Evolutionary conservation across 805 yeast genomes (phyloP), one percentile per base, ranked within the genome.

Genomic region (Jamesozyma piceae): DNA sequence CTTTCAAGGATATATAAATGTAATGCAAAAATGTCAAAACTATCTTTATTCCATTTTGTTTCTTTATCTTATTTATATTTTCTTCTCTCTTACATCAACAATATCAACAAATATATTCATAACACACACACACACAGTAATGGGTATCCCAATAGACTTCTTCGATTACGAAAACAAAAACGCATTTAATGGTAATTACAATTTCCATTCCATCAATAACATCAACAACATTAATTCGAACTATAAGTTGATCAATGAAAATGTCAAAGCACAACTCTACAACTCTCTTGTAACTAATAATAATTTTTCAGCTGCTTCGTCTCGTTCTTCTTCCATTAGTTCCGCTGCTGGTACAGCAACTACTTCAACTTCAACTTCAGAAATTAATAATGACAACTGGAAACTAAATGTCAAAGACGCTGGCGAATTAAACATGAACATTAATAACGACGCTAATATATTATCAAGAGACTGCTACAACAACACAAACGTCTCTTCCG

Each of bases 81-180:
- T n/a, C n/a, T n/a, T n/a, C n/a, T n/a, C n/a, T n/a, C n/a, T n/a
- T n/a, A n/a, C n/a, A n/a, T n/a, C n/a, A n/a, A n/a, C n/a, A n/a
- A n/a, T n/a, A n/a, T n/a, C n/a, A n/a, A n/a, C n/a, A n/a, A n/a
- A n/a, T n/a, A n/a, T n/a, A n/a, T n/a, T n/a, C 28, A 24, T 24
- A 6, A n/a, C 17, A 29, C 32, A 29, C 17, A 11, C 32, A 29
- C 14, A 29, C 21, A 32, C 19, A 33, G 13, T 10, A 33, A 42
- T 42, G 44, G 44, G 44, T 32, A 32, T 42, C 17, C 41, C 44
- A 19, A 42, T 42, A 15, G 21, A 40, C 14, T 17, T 35, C 15
- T 40, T 27, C 19, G 15, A 15, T 11, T 24, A 24, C 28, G 28
- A 24, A 24, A 24, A 24, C 28, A 24, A 24, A 6, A 24, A 11